Evolutionary conservation across 176 grass and related monocot genomes (phyloP).

Genomic region (Avena insularis): DNA sequence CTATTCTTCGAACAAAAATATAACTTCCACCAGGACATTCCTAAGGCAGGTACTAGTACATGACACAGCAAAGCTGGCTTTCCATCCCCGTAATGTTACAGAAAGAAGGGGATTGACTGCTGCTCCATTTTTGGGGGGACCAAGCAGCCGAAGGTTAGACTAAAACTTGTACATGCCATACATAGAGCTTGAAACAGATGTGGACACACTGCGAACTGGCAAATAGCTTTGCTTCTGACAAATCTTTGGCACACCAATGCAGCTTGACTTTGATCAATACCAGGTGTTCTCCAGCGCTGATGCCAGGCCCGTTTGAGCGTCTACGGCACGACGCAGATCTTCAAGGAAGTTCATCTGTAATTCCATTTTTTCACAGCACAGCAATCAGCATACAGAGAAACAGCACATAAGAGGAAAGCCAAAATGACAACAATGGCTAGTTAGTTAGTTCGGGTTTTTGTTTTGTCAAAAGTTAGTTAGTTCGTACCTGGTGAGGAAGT

Average conservation of each 20-base stretch:
- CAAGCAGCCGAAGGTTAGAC: constrained; percentile 35
- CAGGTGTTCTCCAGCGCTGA: not conserved
- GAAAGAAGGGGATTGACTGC: not conserved
- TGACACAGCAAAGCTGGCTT: constrained; percentile 20
- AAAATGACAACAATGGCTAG: not conserved
- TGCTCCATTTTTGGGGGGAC: constrained; percentile 25
- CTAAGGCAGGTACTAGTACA: not conserved
- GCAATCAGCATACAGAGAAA: constrained; percentile 22
- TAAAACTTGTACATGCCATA: constrained; percentile 31
- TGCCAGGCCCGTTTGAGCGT: constrained; percentile 35
- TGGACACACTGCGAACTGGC: not conserved
- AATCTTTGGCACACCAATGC: not conserved
- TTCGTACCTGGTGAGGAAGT: constrained; percentile 62
- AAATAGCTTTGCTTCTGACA: constrained; percentile 20
- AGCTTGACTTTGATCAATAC: constrained; percentile 38
- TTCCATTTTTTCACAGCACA: not conserved
- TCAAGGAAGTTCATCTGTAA: constrained; percentile 65
- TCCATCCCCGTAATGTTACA: not conserved
- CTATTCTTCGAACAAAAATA: constrained; percentile 18
- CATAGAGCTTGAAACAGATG: not conserved
- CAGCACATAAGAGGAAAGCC: not conserved
- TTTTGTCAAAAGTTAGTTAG: too few relatives aligned
- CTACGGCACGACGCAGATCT: constrained; percentile 45
- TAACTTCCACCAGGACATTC: not conserved
- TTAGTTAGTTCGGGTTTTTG: not conserved